phyloP scores from a whole-genome alignment of 306 rosid genomes.

The Trichosanthes cucumerina region DNA sequence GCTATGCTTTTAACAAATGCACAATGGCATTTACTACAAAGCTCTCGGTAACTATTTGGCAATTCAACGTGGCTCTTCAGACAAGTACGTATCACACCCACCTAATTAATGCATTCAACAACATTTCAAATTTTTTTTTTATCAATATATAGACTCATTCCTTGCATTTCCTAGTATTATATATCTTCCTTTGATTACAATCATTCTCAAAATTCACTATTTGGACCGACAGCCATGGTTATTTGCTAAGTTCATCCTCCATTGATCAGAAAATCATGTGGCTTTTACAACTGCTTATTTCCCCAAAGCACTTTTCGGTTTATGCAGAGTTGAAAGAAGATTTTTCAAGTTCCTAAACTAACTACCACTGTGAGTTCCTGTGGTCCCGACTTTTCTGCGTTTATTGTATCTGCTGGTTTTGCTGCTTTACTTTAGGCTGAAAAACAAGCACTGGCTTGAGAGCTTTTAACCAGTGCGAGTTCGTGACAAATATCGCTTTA shows the following conservation, averaged over 20 bases:
- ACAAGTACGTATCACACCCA: background rate
- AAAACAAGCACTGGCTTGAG: background rate
- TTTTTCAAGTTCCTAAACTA: constrained; percentile 36
- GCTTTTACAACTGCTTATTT: constrained; percentile 13
- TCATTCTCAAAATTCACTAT: background rate
- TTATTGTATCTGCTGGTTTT: background rate
- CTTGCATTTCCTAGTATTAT: background rate
- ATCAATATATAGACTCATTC: background rate
- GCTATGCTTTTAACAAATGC: background rate
- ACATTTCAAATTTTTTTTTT: background rate
- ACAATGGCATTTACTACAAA: background rate
- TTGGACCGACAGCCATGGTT: constrained; percentile 9
- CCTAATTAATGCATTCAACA: background rate
- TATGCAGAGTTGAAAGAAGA: constrained; percentile 33
- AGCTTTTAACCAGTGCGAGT: background rate
- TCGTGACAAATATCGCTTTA: background rate
- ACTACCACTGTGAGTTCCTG: constrained; percentile 19
- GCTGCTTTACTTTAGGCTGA: background rate
- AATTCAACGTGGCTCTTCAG: background rate
- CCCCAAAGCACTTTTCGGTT: constrained; percentile 42
- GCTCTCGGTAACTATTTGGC: background rate
- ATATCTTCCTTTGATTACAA: background rate
- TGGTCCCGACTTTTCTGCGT: constrained; percentile 1
- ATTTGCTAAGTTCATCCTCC: constrained; percentile 28
- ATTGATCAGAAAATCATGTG: constrained; percentile 16